Base-by-base conservation (phyloP, 352 stramenopile genomes). In the Pythium folliculosum region DNA sequence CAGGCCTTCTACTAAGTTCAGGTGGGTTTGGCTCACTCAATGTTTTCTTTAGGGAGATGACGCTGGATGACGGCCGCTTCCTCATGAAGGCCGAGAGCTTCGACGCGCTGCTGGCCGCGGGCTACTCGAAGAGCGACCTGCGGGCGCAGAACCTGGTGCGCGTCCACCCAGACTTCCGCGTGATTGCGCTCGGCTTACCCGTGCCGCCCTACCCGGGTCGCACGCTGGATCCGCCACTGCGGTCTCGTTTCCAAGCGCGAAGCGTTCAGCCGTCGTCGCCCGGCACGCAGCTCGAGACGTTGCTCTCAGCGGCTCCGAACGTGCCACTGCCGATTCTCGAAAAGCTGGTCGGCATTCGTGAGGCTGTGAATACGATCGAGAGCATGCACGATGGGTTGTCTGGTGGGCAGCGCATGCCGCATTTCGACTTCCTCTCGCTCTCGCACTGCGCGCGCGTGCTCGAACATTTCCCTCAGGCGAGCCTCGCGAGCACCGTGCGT, bases 61-160 rank as follows among this genome's bases (percentile, higher is more conserved):
- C 87, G 27, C 75, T 99, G 35, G 97, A 99, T 59, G 95, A 99
- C 72, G 96, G 95, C 5, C 82, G 84, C 8, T 95, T 98, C 49
- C 78, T 99, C 12, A 89, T 98, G 83, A 91, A 92, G 61, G 84
- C 86, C 3, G 84, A 91, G 63, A 94, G 82, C 48, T 93, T 84
- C 44, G 85, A 93, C 37, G 83, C 85, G 7, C 68, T 93, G 37
- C 65, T 92, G 3, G 71, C 72, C 5, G 70, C 76, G 43, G 85
- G 83, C 13, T 89, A 89, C 53, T 80, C 83, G 2, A 56, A 64
- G 3, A 75, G 72, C 8, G 76, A 80, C 27, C 75, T 93, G 21
- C 43, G 71, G 13, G 71, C 65, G 5, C 85, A 91, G 65, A 92
- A 91, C 27, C 65, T 96, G 13, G 76, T 95, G 27, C 84, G 85